Conservation (phyloP, 2,329 filamentous ascomycete genomes). For the Rutstroemia sp. region DNA sequence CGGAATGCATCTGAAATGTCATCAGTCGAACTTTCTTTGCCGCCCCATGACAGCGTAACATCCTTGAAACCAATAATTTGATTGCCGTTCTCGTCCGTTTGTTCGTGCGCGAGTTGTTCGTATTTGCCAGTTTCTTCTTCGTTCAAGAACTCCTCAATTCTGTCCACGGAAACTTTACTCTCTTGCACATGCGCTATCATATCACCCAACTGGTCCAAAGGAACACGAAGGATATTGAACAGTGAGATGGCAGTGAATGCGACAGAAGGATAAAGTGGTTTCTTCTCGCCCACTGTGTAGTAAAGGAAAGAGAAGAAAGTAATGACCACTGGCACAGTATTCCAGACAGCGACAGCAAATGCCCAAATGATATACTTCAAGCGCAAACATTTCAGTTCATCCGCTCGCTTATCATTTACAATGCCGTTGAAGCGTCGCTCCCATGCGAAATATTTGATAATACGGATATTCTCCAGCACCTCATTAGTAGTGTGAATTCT, state of each 20-base stretch:
- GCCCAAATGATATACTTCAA: conserved; percentile 88
- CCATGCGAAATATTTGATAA: conserved; percentile 99
- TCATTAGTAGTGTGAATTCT: conserved; percentile 96
- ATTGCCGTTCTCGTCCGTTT: conserved; percentile 59
- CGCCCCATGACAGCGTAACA: conserved; percentile 85
- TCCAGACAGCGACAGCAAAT: conserved; percentile 88
- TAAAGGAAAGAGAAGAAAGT: conserved; percentile 94
- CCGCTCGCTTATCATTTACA: conserved; percentile 79
- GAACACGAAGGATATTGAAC: conserved; percentile 88
- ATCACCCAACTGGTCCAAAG: conserved; percentile 90
- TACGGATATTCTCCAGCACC: conserved; percentile 91
- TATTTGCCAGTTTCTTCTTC: conserved; percentile 98
- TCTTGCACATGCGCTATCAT: conserved; percentile 99
- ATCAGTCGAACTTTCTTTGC: conserved; percentile 54
- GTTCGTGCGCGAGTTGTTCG: conserved; percentile 66
- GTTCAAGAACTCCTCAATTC: conserved; percentile 86
- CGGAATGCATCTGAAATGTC: conserved; percentile 65
- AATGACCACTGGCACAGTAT: conserved; percentile 88
- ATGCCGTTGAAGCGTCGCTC: conserved; percentile 81
- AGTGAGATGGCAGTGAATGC: conserved; percentile 95
- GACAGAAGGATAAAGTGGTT: conserved; percentile 81
- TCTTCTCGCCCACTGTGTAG: conserved; percentile 85
- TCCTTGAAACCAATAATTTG: conserved; percentile 77
- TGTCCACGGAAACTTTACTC: conserved; percentile 91
- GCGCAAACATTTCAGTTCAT: conserved; percentile 72